Base-by-base conservation (phyloP, 2,329 filamentous ascomycete genomes). In the Cladosporium velox region DNA sequence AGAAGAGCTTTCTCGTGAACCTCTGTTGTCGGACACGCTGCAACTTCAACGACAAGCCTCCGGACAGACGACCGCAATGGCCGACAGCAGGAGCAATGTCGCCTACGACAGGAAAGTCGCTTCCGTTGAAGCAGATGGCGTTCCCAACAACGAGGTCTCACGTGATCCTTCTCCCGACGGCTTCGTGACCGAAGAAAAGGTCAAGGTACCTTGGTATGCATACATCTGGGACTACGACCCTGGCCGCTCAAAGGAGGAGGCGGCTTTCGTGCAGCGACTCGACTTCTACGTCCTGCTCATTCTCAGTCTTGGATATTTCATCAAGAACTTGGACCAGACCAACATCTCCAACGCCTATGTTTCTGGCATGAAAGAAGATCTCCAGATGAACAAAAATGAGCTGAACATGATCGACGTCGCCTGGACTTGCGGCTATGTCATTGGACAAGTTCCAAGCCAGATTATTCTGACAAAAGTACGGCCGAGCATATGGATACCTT, bases 351-450 rank as follows among this genome's bases (percentile, higher is more conserved):
- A 81, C 73, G 79, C 81, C 8, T 83, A 80, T 67, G 79, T 83
- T 4, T 81, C 79, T 26, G 81, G 81, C 35, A 83, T 83, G 81
- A 78, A 86, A 71, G 82, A 86, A 69, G 85, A 87, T 63, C 75
- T 87, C 0, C 72, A 77, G 1, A 74, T 87, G 24, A 81, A 83
- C 55, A 79, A 80, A 1, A 87, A 87, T 68, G 77, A 88, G 65
- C 77, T 87, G 35, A 86, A 87, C 62, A 83, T 83, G 63, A 83
- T 84, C 76, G 79, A 86, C 60, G 83, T 85, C 0, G 82, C 81
- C 32, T 89, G 86, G 80, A 88, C 85, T 0, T 81, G 86, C 0
- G 87, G 87, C 10, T 89, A 89, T 69, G 70, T 70, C 30, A 62
- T 71, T 11, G 69, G 69, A 26, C 58, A 71, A 21, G 66, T 71